Percentiles rank a stretch among this genome's conserved stretches.
Conservation (phyloP, 2,329 filamentous ascomycete genomes). For the Mollisia scopiformis region DNA sequence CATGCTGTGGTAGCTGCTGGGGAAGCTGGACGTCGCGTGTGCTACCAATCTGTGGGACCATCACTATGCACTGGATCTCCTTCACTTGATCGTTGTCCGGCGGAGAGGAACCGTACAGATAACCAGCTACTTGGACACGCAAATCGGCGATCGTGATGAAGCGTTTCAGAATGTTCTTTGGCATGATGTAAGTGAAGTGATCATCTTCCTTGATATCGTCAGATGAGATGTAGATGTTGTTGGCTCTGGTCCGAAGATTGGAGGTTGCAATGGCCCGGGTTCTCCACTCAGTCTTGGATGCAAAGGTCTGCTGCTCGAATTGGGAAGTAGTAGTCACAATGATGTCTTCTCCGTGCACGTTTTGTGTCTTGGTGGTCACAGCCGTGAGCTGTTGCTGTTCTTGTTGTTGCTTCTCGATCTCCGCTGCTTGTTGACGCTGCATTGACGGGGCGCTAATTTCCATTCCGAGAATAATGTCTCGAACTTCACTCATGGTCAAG, state of each 20-base stretch:
- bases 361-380: conserved; percentile 97
- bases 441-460: conserved; percentile 97
- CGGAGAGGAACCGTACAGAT: conserved; percentile 90
- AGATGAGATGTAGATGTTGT: conserved; percentile 98
- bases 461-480: conserved; percentile 99
- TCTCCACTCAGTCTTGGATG: conserved; percentile 98
- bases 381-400: conserved; percentile 96
- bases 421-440: conserved; percentile 96
- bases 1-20: conserved; percentile 87
- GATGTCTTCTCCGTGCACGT: conserved; percentile 95
- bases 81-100: conserved; percentile 96
- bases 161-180: conserved; percentile 96
- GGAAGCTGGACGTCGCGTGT: conserved; percentile 91
- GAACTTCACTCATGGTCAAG: conserved; percentile 93
- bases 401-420: conserved; percentile 98
- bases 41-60: conserved; percentile 95
- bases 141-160: conserved; percentile 98
- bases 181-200: conserved; percentile 94
- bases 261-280: conserved; percentile 95
- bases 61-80: conserved; percentile 94
- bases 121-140: conserved; percentile 93
- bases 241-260: conserved; percentile 88
- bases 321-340: conserved; percentile 98
- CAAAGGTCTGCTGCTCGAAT: conserved; percentile 96
- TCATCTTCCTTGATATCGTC: conserved; percentile 91